Evolutionary conservation across 2,329 filamentous ascomycete species (phyloP).

Genomic region (Diaporthe sp.): DNA sequence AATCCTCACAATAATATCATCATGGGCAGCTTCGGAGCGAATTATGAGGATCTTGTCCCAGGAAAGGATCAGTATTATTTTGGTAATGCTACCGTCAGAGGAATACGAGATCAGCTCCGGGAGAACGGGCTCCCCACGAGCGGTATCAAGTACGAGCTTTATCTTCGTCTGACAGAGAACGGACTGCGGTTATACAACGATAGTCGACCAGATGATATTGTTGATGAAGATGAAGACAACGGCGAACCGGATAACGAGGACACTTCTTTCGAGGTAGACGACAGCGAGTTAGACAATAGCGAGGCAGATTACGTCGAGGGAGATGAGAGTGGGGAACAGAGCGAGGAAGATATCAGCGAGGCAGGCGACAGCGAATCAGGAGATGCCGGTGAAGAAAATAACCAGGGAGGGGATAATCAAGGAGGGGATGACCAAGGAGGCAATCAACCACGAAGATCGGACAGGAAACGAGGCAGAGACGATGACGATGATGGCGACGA

Average conservation of each 20-base stretch:
- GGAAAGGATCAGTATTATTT: neutral
- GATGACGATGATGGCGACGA: neutral
- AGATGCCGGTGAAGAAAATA: neutral
- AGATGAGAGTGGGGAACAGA: too few relatives aligned
- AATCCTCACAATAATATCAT: too few relatives aligned
- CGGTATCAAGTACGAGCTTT: neutral
- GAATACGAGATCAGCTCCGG: neutral
- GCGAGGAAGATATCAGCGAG: too few relatives aligned
- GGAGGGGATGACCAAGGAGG: too few relatives aligned
- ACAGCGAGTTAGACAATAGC: too few relatives aligned
- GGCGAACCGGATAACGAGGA: too few relatives aligned
- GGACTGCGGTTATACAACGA: neutral
- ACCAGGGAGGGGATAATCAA: too few relatives aligned
- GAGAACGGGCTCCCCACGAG: neutral
- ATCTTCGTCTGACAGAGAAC: neutral
- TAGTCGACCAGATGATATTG: too few relatives aligned
- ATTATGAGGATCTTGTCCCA: neutral
- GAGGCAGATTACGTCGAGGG: too few relatives aligned
- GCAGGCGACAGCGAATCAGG: neutral
- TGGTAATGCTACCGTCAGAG: neutral
- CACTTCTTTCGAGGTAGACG: too few relatives aligned
- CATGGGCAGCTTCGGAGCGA: too few relatives aligned
- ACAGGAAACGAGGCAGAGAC: neutral
- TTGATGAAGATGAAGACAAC: neutral
- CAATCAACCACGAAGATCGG: neutral